Evolutionary conservation across 2,329 filamentous ascomycete species (phyloP).

Genomic region (Nemania serpens): DNA sequence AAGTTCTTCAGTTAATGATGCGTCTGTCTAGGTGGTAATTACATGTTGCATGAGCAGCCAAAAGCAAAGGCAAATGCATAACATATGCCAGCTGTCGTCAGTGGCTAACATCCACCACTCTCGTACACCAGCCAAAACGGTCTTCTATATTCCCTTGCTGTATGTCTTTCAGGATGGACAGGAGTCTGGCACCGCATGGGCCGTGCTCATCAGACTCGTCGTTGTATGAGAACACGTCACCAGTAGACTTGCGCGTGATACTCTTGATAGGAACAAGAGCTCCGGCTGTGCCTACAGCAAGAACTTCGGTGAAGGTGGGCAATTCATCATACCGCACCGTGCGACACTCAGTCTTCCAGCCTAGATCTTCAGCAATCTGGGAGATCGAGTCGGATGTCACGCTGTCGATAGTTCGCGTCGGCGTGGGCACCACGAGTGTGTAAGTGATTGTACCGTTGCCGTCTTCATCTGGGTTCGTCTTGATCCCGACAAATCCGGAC

Average conservation of each 20-base stretch:
- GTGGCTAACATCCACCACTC: not conserved
- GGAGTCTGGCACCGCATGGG: not conserved
- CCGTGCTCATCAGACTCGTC: not conserved
- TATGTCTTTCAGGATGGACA: not conserved
- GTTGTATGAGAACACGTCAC: slow-evolving; percentile 1
- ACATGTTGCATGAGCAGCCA: too few relatives aligned
- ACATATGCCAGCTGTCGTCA: not conserved
- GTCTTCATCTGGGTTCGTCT: not conserved
- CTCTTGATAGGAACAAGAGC: not conserved
- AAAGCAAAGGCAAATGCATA: too few relatives aligned
- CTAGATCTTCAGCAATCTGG: not conserved
- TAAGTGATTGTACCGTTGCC: not conserved
- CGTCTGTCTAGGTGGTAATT: too few relatives aligned
- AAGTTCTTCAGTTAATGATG: too few relatives aligned
- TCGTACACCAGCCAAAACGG: slow-evolving; percentile 3
- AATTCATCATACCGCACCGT: not conserved
- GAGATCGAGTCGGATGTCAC: slow-evolving; percentile 1
- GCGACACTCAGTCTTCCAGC: slow-evolving; percentile 1
- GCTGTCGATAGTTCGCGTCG: not conserved
- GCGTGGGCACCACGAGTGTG: not conserved
- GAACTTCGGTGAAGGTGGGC: not conserved
- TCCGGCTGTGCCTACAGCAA: not conserved
- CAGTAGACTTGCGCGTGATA: slow-evolving; percentile 3
- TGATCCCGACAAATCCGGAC: slow-evolving; percentile 1
- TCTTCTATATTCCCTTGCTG: slow-evolving; percentile 6